A percentile compares a stretch with the other conserved stretches of the same genome.
These are phyloP conservation scores for Aquilaria sinensis DNA, from an alignment of 345 rosid genomes.

Conservation along the genomic window DNA sequence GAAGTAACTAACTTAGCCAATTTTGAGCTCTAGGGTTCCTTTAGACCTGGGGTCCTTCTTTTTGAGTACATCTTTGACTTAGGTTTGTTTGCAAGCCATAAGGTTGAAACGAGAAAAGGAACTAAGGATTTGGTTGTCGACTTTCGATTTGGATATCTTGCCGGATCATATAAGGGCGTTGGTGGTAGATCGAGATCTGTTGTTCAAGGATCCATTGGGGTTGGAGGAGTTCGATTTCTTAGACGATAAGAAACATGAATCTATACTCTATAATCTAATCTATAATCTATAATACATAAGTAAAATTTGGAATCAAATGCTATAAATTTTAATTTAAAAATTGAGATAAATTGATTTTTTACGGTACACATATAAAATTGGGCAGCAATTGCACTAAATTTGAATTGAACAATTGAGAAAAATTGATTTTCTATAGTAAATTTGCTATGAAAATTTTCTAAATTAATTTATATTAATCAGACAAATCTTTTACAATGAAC, in stretches of 20 bases:
- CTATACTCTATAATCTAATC: too few relatives aligned
- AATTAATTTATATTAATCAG: too few relatives aligned
- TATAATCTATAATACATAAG: too few relatives aligned
- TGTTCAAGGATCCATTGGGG: conserved; percentile 59
- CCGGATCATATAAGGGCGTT: conserved; percentile 85
- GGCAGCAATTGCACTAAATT: too few relatives aligned
- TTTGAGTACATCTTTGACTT: conserved; percentile 50
- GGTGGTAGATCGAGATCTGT: conserved; percentile 84
- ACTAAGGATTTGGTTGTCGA: conserved; percentile 25
- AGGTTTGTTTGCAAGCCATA: conserved; percentile 41
- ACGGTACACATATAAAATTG: too few relatives aligned
- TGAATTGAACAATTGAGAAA: too few relatives aligned
- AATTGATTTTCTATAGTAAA: too few relatives aligned
- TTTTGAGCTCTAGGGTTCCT: conserved; percentile 18
- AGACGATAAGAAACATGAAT: conserved; percentile 53
- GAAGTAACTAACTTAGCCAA: conserved; percentile 30
- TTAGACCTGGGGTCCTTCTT: conserved; percentile 51
- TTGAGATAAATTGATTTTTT: too few relatives aligned
- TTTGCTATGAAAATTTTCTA: too few relatives aligned
- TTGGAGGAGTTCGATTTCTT: conserved; percentile 84
- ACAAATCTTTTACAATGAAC: too few relatives aligned
- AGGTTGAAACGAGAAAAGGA: conserved; percentile 14
- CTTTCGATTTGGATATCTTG: conserved; percentile 68
- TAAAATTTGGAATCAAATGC: too few relatives aligned
- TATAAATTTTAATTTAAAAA: too few relatives aligned